phyloP scores from a whole-genome alignment of 2,329 filamentous ascomycete species.

The Tolypocladium album region DNA sequence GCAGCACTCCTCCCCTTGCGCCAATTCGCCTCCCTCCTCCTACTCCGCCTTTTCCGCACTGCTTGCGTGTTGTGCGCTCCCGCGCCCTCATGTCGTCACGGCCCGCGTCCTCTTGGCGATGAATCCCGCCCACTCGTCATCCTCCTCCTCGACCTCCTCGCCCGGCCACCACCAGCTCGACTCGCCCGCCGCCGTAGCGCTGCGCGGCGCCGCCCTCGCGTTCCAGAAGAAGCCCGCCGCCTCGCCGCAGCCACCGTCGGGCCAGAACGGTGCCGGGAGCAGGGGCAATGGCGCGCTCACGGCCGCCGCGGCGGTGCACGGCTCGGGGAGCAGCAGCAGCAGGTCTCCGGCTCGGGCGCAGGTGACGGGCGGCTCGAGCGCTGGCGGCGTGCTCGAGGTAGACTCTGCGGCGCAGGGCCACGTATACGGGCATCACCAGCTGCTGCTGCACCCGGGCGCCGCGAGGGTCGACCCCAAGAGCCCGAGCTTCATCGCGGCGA shows the following conservation, averaged over 20 bases:
- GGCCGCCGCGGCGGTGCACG: constrained; percentile 27
- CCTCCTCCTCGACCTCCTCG: constrained; percentile 11
- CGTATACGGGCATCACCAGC: neutral
- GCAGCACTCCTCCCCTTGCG: neutral
- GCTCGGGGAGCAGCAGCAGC: too few species aligned
- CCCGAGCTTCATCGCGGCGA: constrained; percentile 45
- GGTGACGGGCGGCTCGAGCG: neutral
- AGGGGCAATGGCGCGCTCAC: constrained; percentile 28
- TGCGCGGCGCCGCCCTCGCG: constrained; percentile 44
- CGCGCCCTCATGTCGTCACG: constrained; percentile 7
- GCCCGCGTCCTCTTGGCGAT: constrained; percentile 15
- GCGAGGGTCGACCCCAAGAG: constrained; percentile 31
- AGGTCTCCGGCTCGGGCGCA: neutral
- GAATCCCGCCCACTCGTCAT: constrained; percentile 18
- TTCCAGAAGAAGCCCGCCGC: constrained; percentile 28
- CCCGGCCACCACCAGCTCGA: constrained; percentile 20
- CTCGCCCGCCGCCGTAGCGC: constrained; percentile 32
- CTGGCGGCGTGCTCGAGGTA: neutral
- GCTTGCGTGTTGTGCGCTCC: neutral
- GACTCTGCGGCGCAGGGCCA: neutral
- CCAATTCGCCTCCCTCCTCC: neutral
- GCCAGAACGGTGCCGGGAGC: neutral
- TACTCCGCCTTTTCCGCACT: too few species aligned
- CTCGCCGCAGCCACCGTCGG: constrained; percentile 3
- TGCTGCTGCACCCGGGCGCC: constrained; percentile 11